Evolutionary conservation across 768 basidiomycete genomes (phyloP), one percentile per base, ranked within the genome.

Genomic region (Leucocoprinus sp.): DNA sequence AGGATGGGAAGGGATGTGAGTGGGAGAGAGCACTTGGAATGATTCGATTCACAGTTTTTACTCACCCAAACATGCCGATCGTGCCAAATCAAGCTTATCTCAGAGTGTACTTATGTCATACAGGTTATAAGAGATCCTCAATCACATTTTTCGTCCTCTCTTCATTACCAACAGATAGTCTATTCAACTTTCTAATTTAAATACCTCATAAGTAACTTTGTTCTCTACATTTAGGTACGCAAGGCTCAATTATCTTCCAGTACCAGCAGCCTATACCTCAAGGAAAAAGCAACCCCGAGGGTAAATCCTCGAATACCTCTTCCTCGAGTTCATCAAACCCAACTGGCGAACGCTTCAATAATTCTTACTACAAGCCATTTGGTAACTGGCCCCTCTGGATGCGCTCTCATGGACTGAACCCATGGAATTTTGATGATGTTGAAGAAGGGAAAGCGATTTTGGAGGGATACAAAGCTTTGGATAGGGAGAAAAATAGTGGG

Each of bases 351-450:
- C 38, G 38, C 8, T 39, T 23, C 8, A 24, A 39, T n/a, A 11
- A 39, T 23, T 39, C 38, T 24, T 39, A 39, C 21, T 39, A 42
- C 18, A 9, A 43, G 26, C 24, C 38, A 2, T 47, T 29, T 28
- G 52, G 52, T 26, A 45, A 45, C 11, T 50, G 43, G 49, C 43
- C 29, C 5, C 39, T 39, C 14, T 50, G 50, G 26, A 53, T 53
- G 52, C 44, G 48, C 29, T 43, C 43, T 18, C 37, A 50, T 39
- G 52, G 52, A 17, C 33, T 50, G 15, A 53, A 53, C 27, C 8
- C 45, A 2, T 53, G 49, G 44, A 37, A 53, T 37, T 35, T 24
- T 3, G 40, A 47, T 23, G 49, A 53, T 21, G 49, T 47, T 3
- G 49, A 42, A 11, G 38, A 42, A n/a, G 49, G 44, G 8, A 42